phyloP scores from a whole-genome alignment of 2,329 filamentous ascomycete genomes.

The Aureobasidium sp. region DNA sequence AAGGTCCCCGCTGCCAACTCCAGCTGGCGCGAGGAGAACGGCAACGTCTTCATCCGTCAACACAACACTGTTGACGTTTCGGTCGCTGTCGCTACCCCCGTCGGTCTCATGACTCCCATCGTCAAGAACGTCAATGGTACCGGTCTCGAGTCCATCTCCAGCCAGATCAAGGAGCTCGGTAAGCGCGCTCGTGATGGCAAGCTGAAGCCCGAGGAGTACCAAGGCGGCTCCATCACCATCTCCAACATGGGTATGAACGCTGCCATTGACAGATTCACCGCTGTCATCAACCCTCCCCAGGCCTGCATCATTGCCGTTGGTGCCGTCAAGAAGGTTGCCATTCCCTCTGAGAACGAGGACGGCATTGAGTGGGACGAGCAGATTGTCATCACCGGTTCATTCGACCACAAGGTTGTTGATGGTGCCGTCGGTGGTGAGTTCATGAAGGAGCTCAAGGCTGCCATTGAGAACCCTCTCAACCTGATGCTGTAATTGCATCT shows the following conservation, averaged over 20 bases:
- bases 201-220: conserved; percentile 99
- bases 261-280: conserved; percentile 93
- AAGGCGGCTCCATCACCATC: conserved; percentile 97
- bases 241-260: conserved; percentile 99
- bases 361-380: conserved; percentile 95
- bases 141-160: conserved; percentile 81
- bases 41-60: conserved; percentile 75
- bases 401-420: conserved; percentile 98
- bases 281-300: conserved; percentile 98
- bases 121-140: conserved; percentile 82
- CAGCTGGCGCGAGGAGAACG: conserved; percentile 76
- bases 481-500: conserved; percentile 63
- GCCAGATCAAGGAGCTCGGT: conserved; percentile 88
- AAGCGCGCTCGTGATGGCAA: conserved; percentile 95
- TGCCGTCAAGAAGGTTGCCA: conserved; percentile 88
- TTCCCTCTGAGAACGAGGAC: conserved; percentile 79
- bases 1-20: conserved; percentile 96
- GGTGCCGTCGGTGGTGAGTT: conserved; percentile 94
- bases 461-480: conserved; percentile 93
- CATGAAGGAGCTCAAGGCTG: conserved; percentile 95
- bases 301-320: conserved; percentile 91
- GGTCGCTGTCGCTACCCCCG: conserved; percentile 88
- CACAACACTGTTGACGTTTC: conserved; percentile 91
- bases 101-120: conserved; percentile 94
- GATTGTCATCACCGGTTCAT: conserved; percentile 89